phyloP scores from a whole-genome alignment of 768 basidiomycete genomes.

The Pulveroboletus sp. region DNA sequence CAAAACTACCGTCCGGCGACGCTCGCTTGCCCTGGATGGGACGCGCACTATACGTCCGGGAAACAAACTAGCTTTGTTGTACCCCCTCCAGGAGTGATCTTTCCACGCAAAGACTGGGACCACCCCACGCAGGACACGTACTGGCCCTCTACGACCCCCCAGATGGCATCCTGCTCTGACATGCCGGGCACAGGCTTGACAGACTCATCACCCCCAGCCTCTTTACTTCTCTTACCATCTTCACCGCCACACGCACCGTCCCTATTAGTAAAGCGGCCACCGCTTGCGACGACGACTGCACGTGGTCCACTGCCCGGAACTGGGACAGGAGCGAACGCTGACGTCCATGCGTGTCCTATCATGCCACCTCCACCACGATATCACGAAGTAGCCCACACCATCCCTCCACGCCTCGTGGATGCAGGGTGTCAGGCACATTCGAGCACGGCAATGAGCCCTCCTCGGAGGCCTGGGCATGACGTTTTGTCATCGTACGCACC shows the following conservation, averaged over 20 bases:
- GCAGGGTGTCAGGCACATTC: slow-evolving; percentile 23
- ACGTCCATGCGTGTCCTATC: slow-evolving; percentile 7
- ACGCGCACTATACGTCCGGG: slow-evolving; percentile 4
- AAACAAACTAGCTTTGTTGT: slow-evolving; percentile 14
- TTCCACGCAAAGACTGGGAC: slow-evolving; percentile 20
- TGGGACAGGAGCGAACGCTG: slow-evolving; percentile 7
- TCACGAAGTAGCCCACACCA: slow-evolving; percentile 10
- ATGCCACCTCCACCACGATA: slow-evolving; percentile 16
- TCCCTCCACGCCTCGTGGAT: slow-evolving; percentile 21
- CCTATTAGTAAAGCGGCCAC: slow-evolving; percentile 12
- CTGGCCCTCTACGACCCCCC: slow-evolving; percentile 3
- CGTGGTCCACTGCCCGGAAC: slow-evolving; percentile 6
- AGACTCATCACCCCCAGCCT: slow-evolving; percentile 6
- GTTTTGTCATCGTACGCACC: background rate
- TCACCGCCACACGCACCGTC: slow-evolving; percentile 10
- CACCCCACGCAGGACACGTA: slow-evolving; percentile 11
- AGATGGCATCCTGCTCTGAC: slow-evolving; percentile 4
- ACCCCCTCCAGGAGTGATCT: slow-evolving; percentile 26
- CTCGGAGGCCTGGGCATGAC: slow-evolving; percentile 19
- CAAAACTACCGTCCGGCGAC: slow-evolving; percentile 7
- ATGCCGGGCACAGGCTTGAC: background rate
- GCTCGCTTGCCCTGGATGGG: slow-evolving; percentile 6
- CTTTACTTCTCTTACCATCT: slow-evolving; percentile 14
- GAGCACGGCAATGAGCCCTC: slow-evolving; percentile 5
- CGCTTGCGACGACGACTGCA: slow-evolving; percentile 8